Evolutionary conservation across 2,329 filamentous ascomycete genomes (phyloP).

Genomic region (Aspergillus tanneri): DNA sequence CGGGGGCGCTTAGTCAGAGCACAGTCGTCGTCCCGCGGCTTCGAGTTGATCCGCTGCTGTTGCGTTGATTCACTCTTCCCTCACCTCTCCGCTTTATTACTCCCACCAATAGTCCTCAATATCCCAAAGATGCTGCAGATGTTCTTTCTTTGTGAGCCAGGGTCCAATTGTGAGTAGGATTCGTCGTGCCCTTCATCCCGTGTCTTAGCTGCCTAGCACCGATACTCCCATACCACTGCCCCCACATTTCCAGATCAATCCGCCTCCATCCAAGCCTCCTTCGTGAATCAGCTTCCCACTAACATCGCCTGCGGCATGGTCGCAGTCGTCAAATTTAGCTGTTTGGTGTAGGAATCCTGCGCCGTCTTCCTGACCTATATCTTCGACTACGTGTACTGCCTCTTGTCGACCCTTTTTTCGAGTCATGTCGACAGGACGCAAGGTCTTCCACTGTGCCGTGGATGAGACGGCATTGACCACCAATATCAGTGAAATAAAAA

Average conservation of each 20-base stretch:
- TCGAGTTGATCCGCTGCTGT: constrained; percentile 23
- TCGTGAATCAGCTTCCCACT: constrained; percentile 24
- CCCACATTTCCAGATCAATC: constrained; percentile 34
- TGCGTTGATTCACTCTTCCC: constrained; percentile 12
- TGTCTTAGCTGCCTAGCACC: constrained; percentile 11
- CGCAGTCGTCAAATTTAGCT: constrained; percentile 32
- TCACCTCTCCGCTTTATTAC: constrained; percentile 8
- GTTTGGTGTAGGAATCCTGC: constrained; percentile 30
- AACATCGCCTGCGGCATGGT: constrained; percentile 27
- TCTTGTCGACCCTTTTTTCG: constrained; percentile 23
- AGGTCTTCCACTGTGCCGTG: constrained; percentile 53
- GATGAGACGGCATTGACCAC: constrained; percentile 54
- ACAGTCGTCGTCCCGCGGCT: constrained; percentile 16
- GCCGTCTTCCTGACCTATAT: constrained; percentile 16
- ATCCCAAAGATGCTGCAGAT: constrained; percentile 27
- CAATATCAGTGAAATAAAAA: constrained; percentile 54
- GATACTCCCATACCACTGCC: constrained; percentile 19
- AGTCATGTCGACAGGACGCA: constrained; percentile 44
- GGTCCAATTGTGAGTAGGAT: constrained; percentile 21
- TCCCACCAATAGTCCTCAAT: constrained; percentile 8
- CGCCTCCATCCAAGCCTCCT: constrained; percentile 28
- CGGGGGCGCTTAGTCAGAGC: constrained; percentile 20
- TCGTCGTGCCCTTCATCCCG: constrained; percentile 3
- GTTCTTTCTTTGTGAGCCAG: constrained; percentile 20
- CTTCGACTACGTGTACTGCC: constrained; percentile 19